A percentile compares a stretch with the other conserved stretches of the same genome.
Evolutionary conservation across 2,329 filamentous ascomycete genomes (phyloP).

Genomic region (Cercospora sp.): DNA sequence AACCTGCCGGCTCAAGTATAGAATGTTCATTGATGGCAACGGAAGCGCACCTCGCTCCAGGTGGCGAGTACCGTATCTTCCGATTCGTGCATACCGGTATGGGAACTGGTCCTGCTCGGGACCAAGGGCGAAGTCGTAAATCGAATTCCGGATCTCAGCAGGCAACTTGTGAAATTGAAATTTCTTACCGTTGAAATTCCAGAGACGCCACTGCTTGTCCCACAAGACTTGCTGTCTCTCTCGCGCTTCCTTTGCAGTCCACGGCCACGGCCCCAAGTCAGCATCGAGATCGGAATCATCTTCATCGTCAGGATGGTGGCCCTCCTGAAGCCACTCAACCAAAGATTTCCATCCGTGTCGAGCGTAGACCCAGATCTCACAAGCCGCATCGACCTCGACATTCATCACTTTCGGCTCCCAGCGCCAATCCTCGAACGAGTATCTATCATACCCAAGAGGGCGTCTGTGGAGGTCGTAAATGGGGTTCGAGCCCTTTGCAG

Average conservation of each 20-base stretch:
- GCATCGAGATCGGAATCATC: not conserved
- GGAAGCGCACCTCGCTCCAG: not conserved
- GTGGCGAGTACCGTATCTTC: not conserved
- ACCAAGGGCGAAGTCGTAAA: constrained; percentile 24
- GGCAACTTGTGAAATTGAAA: constrained; percentile 28
- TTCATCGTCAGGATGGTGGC: not conserved
- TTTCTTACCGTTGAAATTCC: constrained; percentile 8
- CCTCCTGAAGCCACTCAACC: not conserved
- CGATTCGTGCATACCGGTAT: not conserved
- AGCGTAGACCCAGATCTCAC: not conserved
- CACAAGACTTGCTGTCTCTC: not conserved
- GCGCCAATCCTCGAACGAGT: not conserved
- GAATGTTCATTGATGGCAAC: constrained; percentile 17
- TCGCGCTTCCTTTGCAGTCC: not conserved
- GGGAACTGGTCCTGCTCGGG: not conserved
- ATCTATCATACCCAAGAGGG: not conserved
- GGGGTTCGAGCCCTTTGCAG: not conserved
- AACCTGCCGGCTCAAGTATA: constrained; percentile 26
- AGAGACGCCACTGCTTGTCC: constrained; percentile 22
- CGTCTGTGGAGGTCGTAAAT: not conserved
- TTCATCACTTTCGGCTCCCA: not conserved
- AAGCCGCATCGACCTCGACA: not conserved
- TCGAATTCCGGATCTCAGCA: constrained; percentile 28
- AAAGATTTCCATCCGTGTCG: not conserved
- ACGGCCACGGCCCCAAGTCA: not conserved